A percentile compares a stretch with the other conserved stretches of the same genome.
Evolutionary conservation across 305 asterid species (phyloP).

Genomic region (Fraxinus xanthoxyloides): DNA sequence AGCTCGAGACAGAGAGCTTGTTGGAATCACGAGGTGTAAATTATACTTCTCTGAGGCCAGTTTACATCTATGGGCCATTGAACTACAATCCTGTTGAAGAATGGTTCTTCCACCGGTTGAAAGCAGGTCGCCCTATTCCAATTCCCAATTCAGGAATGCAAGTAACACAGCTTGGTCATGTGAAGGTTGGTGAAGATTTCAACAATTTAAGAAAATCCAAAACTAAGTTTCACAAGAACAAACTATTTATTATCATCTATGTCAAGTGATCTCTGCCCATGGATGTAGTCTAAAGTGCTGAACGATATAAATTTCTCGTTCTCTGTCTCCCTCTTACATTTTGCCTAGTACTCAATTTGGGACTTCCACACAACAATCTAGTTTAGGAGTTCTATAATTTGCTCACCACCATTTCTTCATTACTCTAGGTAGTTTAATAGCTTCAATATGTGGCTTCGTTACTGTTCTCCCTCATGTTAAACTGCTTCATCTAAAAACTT

Average conservation of each 20-base stretch:
- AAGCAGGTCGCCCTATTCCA: constrained; percentile 96
- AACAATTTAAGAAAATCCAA: neutral
- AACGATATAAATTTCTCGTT: neutral
- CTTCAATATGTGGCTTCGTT: neutral
- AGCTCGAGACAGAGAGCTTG: constrained; percentile 93
- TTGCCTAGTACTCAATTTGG: neutral
- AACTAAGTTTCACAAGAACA: neutral
- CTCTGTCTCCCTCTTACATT: neutral
- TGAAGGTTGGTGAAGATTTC: constrained; percentile 52
- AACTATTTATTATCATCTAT: neutral
- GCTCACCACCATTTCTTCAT: neutral
- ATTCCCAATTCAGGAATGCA: constrained; percentile 89
- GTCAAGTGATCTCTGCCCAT: too few species aligned
- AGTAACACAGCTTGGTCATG: constrained; percentile 95
- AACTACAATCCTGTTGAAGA: constrained; percentile 98
- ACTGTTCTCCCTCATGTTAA: constrained; percentile 23
- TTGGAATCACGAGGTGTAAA: constrained; percentile 65
- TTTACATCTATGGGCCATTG: constrained; percentile 90
- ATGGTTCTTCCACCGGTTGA: constrained; percentile 97
- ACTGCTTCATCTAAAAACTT: neutral
- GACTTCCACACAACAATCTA: neutral
- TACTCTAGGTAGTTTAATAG: neutral
- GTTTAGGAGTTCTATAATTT: neutral
- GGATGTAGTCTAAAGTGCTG: neutral
- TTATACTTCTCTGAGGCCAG: constrained; percentile 94